phyloP scores from a whole-genome alignment of 139 green algal genomes.

The Pleodorina starrii region DNA sequence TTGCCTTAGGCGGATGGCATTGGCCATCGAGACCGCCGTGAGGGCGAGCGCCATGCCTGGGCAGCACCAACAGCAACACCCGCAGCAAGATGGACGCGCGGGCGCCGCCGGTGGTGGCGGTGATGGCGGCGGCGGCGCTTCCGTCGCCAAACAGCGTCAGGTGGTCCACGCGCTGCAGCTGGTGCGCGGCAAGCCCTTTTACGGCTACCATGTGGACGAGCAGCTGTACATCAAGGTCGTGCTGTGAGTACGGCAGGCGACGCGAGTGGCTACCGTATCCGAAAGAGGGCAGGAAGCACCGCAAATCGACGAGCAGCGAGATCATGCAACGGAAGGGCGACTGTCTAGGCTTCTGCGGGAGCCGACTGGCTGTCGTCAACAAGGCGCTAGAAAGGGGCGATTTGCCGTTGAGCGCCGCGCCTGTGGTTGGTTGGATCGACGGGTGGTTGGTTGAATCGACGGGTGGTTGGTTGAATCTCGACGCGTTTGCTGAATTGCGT shows the following conservation, averaged over 20 bases:
- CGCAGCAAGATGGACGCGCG: neutral
- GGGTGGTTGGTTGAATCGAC: no score
- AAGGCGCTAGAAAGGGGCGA: no score
- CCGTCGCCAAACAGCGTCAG: slow-evolving; percentile 60
- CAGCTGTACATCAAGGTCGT: slow-evolving; percentile 91
- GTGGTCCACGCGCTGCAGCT: slow-evolving; percentile 80
- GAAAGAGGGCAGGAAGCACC: no score
- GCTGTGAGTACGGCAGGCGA: slow-evolving; percentile 79
- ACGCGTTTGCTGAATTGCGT: no score
- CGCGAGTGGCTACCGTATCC: no score
- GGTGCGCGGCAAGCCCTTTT: slow-evolving; percentile 87
- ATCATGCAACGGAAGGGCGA: no score
- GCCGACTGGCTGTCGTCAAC: no score
- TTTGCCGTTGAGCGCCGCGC: no score
- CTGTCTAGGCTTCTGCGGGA: no score
- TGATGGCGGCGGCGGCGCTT: slow-evolving; percentile 26
- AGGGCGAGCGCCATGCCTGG: slow-evolving; percentile 14
- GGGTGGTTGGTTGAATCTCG: no score
- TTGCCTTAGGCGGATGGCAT: slow-evolving; percentile 66
- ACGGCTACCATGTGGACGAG: slow-evolving; percentile 91
- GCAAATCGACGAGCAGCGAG: no score
- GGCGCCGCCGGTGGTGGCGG: neutral
- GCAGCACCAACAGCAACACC: slow-evolving; percentile 19
- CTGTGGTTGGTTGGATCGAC: no score
- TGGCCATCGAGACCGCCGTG: slow-evolving; percentile 58